A percentile compares a stretch with the other conserved stretches of the same genome.
phyloP scores from a whole-genome alignment of 2,329 filamentous ascomycete genomes.

The Curvularia eragrostidis region DNA sequence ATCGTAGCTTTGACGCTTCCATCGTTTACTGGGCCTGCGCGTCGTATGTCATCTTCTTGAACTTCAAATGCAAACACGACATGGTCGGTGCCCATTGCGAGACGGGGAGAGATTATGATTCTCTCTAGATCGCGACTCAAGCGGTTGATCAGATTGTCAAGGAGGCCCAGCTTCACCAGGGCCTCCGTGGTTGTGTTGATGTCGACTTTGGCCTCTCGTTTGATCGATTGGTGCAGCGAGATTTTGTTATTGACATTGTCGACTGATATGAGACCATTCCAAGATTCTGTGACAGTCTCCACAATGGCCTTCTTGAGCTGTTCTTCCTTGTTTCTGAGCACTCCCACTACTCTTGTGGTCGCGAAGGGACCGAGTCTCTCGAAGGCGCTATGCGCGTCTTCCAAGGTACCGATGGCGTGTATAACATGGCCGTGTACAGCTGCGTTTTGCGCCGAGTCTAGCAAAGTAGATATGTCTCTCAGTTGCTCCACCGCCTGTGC shows the following conservation, averaged over 20 bases:
- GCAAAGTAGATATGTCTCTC: constrained; percentile 56
- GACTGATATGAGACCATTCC: constrained; percentile 71
- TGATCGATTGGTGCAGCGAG: constrained; percentile 60
- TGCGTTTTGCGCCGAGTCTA: constrained; percentile 57
- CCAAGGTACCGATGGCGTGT: constrained; percentile 57
- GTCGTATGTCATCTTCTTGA: constrained; percentile 44
- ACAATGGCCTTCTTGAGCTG: constrained; percentile 71
- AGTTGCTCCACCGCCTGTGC: constrained; percentile 59
- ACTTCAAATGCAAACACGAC: constrained; percentile 41
- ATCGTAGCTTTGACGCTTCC: constrained; percentile 40
- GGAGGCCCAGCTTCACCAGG: constrained; percentile 44
- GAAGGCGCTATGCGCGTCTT: constrained; percentile 61
- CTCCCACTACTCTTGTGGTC: constrained; percentile 66
- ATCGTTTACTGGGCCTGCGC: constrained; percentile 35
- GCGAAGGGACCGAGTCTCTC: constrained; percentile 66
- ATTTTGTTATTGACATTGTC: constrained; percentile 64
- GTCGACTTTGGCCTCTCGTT: constrained; percentile 42
- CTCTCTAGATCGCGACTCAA: constrained; percentile 69
- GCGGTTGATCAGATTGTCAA: constrained; percentile 62
- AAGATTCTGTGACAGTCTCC: constrained; percentile 71
- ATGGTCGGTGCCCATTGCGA: constrained; percentile 50
- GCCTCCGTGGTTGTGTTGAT: constrained; percentile 47
- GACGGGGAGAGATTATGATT: constrained; percentile 67
- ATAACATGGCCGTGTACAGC: constrained; percentile 55
- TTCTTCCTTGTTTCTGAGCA: constrained; percentile 70